These are phyloP conservation scores for Sistotremastrum suecicum DNA, from an alignment of 768 basidiomycete species.

Conservation along the genomic window DNA sequence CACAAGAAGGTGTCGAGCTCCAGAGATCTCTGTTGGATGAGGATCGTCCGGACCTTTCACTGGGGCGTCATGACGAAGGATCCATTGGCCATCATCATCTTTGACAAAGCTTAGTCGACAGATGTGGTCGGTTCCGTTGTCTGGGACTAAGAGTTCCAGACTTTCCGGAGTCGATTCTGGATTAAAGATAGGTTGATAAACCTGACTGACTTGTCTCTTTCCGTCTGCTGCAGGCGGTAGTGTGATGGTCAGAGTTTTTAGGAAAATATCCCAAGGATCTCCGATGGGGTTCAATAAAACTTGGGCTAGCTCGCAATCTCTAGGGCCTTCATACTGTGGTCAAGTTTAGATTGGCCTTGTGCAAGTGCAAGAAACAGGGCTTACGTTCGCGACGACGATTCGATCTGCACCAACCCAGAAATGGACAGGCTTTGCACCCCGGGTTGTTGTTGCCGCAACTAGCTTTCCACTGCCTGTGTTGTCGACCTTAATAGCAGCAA, in stretches of 20 bases:
- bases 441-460: slow-evolving; percentile 34
- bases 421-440: slow-evolving; percentile 52
- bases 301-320: too few relatives aligned
- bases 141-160: slow-evolving; percentile 64
- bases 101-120: slow-evolving; percentile 40
- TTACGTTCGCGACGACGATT: slow-evolving; percentile 58
- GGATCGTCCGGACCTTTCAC: too few relatives aligned
- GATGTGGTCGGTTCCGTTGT: slow-evolving; percentile 62
- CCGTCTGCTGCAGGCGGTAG: slow-evolving; percentile 19
- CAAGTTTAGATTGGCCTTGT: not conserved
- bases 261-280: slow-evolving; percentile 40
- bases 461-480: slow-evolving; percentile 33
- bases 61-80: slow-evolving; percentile 30
- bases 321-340: too few relatives aligned
- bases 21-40: too few relatives aligned
- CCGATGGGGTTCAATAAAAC: slow-evolving; percentile 58
- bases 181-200: slow-evolving; percentile 37
- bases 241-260: slow-evolving; percentile 30
- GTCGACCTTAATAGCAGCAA: slow-evolving; percentile 45
- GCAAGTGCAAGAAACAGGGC: slow-evolving; percentile 13
- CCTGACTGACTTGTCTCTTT: too few relatives aligned
- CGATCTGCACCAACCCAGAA: slow-evolving; percentile 41
- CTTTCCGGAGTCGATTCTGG: slow-evolving; percentile 47
- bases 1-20: slow-evolving; percentile 61
- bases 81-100: slow-evolving; percentile 31